These are phyloP conservation scores for Candida albicans DNA, from an alignment of 1,139 yeast species.

Conservation along the genomic window DNA sequence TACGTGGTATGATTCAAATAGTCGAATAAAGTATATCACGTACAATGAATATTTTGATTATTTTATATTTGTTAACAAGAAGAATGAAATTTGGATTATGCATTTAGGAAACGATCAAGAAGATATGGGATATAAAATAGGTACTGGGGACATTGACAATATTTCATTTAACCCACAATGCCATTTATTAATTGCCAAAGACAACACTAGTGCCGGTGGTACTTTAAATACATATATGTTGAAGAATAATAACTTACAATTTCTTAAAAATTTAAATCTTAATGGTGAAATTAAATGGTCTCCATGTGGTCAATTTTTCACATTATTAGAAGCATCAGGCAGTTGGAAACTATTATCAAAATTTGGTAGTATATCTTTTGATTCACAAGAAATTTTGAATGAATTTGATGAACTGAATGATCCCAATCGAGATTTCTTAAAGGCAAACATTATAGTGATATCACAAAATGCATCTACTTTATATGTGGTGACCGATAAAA, in stretches of 20 bases:
- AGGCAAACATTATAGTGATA: slow-evolving; percentile 23
- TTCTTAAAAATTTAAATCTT: slow-evolving; percentile 15
- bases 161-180: slow-evolving; percentile 29
- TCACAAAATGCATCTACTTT: slow-evolving; percentile 30
- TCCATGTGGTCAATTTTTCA: slow-evolving; percentile 37
- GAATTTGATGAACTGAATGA: slow-evolving; percentile 24
- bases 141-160: slow-evolving; percentile 7
- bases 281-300: slow-evolving; percentile 29
- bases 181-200: slow-evolving; percentile 22
- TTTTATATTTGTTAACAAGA: slow-evolving; percentile 32
- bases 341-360: slow-evolving; percentile 37
- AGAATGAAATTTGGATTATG: slow-evolving; percentile 32
- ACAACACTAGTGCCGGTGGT: slow-evolving; percentile 1
- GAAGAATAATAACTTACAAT: slow-evolving; percentile 13
- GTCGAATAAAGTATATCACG: slow-evolving; percentile 23
- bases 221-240: slow-evolving; percentile 18
- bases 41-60: slow-evolving; percentile 30
- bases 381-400: slow-evolving; percentile 24
- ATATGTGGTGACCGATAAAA: slow-evolving; percentile 22
- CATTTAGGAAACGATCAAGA: slow-evolving; percentile 18
- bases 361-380: slow-evolving; percentile 36
- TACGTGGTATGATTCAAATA: slow-evolving; percentile 29
- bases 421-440: slow-evolving; percentile 22
- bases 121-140: slow-evolving; percentile 17
- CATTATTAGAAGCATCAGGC: slow-evolving; percentile 22